These are phyloP conservation scores for Aphanomyces invadans DNA, from an alignment of 352 stramenopile species.

Conservation along the genomic window DNA sequence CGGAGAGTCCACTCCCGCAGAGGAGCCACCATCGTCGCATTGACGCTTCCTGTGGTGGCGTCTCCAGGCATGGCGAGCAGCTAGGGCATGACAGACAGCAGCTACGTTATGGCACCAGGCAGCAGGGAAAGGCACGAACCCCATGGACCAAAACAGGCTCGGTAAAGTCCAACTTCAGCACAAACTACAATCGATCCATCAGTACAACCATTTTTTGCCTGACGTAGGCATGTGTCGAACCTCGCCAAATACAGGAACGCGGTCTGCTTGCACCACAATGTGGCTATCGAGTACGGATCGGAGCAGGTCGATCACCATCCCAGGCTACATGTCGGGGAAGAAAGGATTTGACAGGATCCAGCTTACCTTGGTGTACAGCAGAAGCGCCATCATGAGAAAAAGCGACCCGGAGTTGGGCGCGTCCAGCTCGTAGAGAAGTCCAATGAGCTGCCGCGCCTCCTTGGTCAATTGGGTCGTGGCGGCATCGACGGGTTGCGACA, in stretches of 20 bases:
- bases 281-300: constrained; percentile 8
- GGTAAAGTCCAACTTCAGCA: constrained; percentile 23
- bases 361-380: constrained; percentile 25
- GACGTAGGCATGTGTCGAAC: no score
- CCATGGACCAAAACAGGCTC: constrained; percentile 18
- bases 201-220: no score
- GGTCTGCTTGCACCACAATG: constrained; percentile 2
- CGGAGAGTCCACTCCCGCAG: constrained; percentile 11
- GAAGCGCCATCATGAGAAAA: constrained; percentile 14
- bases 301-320: constrained; percentile 16
- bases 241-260: constrained; percentile 20
- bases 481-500: neutral
- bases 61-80: neutral
- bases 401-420: neutral
- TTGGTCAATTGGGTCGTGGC: neutral
- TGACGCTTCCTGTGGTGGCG: neutral
- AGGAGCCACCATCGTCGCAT: neutral
- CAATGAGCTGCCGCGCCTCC: constrained; percentile 9
- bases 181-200: neutral
- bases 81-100: neutral
- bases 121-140: neutral
- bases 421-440: constrained; percentile 7
- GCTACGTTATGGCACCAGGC: neutral
- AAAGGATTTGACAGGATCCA: no score
- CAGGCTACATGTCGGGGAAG: constrained; percentile 9